Base-by-base conservation (phyloP, 495 filamentous ascomycete species). In the Pseudevernia furfuracea region DNA sequence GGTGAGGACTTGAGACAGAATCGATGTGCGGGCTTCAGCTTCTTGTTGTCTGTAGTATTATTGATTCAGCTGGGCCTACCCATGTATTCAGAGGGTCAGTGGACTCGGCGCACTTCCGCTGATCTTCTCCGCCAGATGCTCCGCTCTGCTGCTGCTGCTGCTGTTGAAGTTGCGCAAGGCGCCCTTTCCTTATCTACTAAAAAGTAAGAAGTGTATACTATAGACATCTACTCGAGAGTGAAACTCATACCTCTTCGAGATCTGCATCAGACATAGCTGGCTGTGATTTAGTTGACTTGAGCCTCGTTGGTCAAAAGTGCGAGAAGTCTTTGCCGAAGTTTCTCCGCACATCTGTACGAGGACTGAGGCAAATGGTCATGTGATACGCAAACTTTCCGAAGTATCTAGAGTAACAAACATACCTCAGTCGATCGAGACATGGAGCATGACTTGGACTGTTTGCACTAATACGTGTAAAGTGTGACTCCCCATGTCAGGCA, bases 1-100 rank as follows among this genome's bases (percentile, higher is more conserved):
- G 65, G 89, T 85, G 61, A 97, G 90, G 81, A 98, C 96, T 72
- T 97, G 94, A 68, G 81, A 82, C 60, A 98, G 85, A 68, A 96
- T 89, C 37, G 86, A 79, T 72, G 87, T 77, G 63, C 93, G 89
- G 36, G 83, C 84, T 71, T 90, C 87, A 69, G 81, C 80, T 84
- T 90, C 87, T 76, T 85, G 85, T 76, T 87, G 80, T 72, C 87
- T 89, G 64, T 53, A 43, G 17, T 15, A 32, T 34, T 23, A 25
- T 60, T n/a, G n/a, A n/a, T 21, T 69, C 38, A 72, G 60, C 23
- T 49, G n/a, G 21, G 38, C 30, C 10, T 44, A 39, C 36, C n/a
- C 34, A 53, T n/a, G 10, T 25, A 5, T 49, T 10, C 11, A 49
- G 46, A 17, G 32, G 52, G 30, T 60, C 44, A 17, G 4, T 43